These are phyloP conservation scores for Amphirosellinia nigrospora DNA, from an alignment of 495 filamentous ascomycete genomes.

Conservation along the genomic window DNA sequence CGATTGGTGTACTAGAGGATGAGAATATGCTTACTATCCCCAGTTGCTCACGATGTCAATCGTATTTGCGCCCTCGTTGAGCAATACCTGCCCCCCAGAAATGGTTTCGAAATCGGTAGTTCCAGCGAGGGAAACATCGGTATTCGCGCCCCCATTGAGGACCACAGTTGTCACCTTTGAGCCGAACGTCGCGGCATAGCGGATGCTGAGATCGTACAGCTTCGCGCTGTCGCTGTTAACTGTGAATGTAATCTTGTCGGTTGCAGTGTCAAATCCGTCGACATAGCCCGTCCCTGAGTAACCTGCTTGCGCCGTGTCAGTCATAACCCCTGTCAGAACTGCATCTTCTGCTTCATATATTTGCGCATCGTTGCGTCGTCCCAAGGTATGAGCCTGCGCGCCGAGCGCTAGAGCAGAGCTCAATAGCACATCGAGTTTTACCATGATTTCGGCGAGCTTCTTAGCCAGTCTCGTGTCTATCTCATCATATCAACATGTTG, in stretches of 20 bases:
- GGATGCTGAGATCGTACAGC: conserved; percentile 50
- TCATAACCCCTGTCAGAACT: conserved; percentile 41
- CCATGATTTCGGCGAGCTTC: background rate
- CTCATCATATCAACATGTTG: background rate
- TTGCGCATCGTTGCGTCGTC: conserved; percentile 2
- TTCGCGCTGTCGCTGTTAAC: conserved; percentile 35
- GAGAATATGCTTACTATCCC: conserved; percentile 43
- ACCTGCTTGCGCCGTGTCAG: conserved; percentile 42
- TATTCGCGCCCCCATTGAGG: conserved; percentile 47
- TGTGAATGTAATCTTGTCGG: conserved; percentile 50
- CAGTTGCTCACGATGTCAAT: conserved; percentile 54
- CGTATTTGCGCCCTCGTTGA: conserved; percentile 50
- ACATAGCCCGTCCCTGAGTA: conserved; percentile 53
- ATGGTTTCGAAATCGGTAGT: conserved; percentile 36
- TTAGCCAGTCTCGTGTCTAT: background rate
- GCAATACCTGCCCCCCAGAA: conserved; percentile 49
- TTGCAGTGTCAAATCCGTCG: conserved; percentile 44
- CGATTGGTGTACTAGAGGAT: background rate
- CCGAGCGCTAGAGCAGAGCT: background rate
- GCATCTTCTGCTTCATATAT: conserved; percentile 50
- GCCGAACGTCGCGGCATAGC: conserved; percentile 49
- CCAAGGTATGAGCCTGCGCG: background rate
- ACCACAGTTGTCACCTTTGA: conserved; percentile 48
- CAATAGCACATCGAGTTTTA: background rate
- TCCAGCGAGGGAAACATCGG: conserved; percentile 46